These are phyloP conservation scores for Suhomyces kunorum DNA, from an alignment of 1,139 yeast species.

Conservation along the genomic window DNA sequence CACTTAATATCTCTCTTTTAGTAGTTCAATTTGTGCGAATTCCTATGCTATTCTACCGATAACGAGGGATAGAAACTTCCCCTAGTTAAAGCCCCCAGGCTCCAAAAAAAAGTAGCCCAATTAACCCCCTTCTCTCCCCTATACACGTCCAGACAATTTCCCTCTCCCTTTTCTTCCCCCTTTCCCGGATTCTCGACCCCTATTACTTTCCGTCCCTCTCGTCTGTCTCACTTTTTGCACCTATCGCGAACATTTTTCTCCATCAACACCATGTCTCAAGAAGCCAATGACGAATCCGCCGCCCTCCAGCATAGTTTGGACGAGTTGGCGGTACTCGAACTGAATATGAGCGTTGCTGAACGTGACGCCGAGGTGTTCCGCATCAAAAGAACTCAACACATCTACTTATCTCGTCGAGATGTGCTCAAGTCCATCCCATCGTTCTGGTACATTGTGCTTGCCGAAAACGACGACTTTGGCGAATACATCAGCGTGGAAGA, in stretches of 20 bases:
- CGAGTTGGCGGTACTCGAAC: constrained; percentile 56
- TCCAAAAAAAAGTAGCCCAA: too few relatives aligned
- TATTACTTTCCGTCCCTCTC: too few relatives aligned
- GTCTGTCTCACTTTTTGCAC: constrained; percentile 2
- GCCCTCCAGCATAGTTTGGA: constrained; percentile 19
- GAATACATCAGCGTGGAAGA: constrained; percentile 69
- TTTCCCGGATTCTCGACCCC: too few relatives aligned
- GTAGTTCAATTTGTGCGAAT: too few relatives aligned
- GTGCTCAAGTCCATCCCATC: constrained; percentile 54
- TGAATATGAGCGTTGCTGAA: constrained; percentile 56
- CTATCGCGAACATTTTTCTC: constrained; percentile 17
- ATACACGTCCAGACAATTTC: too few relatives aligned
- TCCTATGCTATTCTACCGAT: too few relatives aligned
- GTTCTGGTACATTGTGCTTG: constrained; percentile 76
- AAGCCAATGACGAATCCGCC: constrained; percentile 7
- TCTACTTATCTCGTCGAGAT: constrained; percentile 51
- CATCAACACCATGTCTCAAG: constrained; percentile 17
- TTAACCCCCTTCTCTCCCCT: too few relatives aligned
- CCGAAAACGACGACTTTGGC: constrained; percentile 75
- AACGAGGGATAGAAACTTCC: too few relatives aligned
- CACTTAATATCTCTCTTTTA: too few relatives aligned
- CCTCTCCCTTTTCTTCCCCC: too few relatives aligned
- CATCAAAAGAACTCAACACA: constrained; percentile 49
- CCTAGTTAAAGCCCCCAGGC: too few relatives aligned
- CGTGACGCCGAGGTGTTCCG: constrained; percentile 54